phyloP scores from a whole-genome alignment of 768 basidiomycete species.

The Mycena rebaudengoi region DNA sequence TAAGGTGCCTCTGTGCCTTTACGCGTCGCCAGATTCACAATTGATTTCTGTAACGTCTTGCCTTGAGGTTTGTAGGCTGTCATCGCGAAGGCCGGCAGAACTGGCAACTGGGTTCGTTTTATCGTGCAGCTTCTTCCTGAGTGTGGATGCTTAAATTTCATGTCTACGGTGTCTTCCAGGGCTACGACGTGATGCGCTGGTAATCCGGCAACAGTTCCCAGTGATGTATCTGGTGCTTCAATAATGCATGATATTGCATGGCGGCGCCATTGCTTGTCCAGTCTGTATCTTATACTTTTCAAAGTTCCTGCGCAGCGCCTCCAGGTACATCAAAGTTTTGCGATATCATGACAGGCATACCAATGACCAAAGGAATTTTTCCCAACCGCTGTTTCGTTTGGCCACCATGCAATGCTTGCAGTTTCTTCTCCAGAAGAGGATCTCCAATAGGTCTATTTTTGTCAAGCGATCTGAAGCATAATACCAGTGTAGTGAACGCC shows the following conservation, averaged over 20 bases:
- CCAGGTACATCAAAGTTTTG: conserved; percentile 37
- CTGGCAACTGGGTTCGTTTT: conserved; percentile 32
- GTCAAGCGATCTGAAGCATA: conserved; percentile 18
- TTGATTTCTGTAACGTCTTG: conserved; percentile 24
- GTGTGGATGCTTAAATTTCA: not conserved
- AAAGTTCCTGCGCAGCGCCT: conserved; percentile 26
- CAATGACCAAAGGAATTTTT: conserved; percentile 35
- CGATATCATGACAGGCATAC: conserved; percentile 39
- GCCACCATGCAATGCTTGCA: conserved; percentile 24
- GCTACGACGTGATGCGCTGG: conserved; percentile 18
- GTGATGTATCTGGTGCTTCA: conserved; percentile 5
- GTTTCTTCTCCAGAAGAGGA: not conserved
- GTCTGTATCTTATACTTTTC: conserved; percentile 20
- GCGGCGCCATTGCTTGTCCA: conserved; percentile 18
- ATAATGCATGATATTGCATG: conserved; percentile 32
- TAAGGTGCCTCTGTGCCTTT: too few species aligned
- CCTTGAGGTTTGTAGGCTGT: conserved; percentile 42
- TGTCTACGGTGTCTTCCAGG: conserved; percentile 17
- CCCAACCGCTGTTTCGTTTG: conserved; percentile 28
- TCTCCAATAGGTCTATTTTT: not conserved
- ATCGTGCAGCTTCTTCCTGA: not conserved
- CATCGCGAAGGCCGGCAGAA: conserved; percentile 37
- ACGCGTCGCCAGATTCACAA: conserved; percentile 36
- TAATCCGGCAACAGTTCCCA: conserved; percentile 18
- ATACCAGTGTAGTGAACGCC: conserved; percentile 17